A percentile compares a stretch with the other conserved stretches of the same genome.
Evolutionary conservation across 2,329 filamentous ascomycete species (phyloP).

Genomic region (Aspergillus alliaceus): DNA sequence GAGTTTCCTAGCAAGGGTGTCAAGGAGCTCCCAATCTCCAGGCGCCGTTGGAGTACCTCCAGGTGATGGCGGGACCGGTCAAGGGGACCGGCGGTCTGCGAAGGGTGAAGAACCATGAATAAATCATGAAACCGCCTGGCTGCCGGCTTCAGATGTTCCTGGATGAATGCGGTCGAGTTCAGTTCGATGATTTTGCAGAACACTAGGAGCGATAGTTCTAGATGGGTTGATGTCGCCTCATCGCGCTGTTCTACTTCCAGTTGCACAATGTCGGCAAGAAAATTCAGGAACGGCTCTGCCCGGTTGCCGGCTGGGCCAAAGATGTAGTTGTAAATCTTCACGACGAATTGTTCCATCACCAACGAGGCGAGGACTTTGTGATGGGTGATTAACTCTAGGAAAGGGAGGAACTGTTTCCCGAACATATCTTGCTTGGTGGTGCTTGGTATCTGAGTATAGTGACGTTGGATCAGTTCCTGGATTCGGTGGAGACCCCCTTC

Average conservation of each 20-base stretch:
- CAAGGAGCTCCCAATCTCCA: conserved; percentile 20
- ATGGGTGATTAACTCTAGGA: conserved; percentile 44
- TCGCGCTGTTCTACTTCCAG: not conserved
- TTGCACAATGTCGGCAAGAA: conserved; percentile 21
- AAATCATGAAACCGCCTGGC: conserved; percentile 19
- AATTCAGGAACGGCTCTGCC: conserved; percentile 36
- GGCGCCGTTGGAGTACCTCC: conserved; percentile 17
- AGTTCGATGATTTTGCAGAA: conserved; percentile 35
- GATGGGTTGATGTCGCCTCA: conserved; percentile 4
- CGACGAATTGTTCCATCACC: conserved; percentile 43
- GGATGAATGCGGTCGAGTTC: conserved; percentile 38
- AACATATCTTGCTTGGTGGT: conserved; percentile 17
- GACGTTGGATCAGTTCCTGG: conserved; percentile 20
- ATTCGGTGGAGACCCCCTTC: conserved; percentile 32
- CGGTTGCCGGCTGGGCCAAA: conserved; percentile 43
- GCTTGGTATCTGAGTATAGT: not conserved
- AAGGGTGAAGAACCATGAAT: conserved; percentile 10
- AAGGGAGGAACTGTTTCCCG: conserved; percentile 36
- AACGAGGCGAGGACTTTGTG: conserved; percentile 43
- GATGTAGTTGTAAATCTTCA: conserved; percentile 47
- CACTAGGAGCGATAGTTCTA: conserved; percentile 23
- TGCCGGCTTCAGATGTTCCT: conserved; percentile 21
- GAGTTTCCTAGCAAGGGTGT: not conserved
- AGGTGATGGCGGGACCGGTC: conserved; percentile 17
- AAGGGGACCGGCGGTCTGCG: conserved; percentile 5